Evolutionary conservation across 2,329 filamentous ascomycete species (phyloP), one percentile per base, ranked within the genome.

Genomic region (Diaporthe longicolla): DNA sequence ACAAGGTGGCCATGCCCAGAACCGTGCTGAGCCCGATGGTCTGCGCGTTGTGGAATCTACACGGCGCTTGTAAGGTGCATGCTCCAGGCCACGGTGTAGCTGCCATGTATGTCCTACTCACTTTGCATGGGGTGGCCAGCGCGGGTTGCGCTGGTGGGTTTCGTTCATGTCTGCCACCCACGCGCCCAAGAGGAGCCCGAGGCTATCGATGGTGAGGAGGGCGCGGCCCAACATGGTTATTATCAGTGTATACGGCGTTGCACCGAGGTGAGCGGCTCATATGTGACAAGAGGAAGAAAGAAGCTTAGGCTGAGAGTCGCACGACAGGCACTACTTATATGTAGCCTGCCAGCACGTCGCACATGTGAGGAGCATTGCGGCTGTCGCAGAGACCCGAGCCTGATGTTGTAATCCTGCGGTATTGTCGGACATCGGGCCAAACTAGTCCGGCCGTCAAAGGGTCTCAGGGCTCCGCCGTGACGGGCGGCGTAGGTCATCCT

Each of bases 111-210:
- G 11, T 40, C 2, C 11, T 40, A 40, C 37, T 73, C 72, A 85
- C 84, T 85, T 86, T 8, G 85, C 85, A 73, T 86, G 85, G 3
- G 84, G 85, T n/a, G 84, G 81, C 84, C 84, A 86, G 54, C 82
- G 80, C 8, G 84, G 82, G 74, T 86, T 86, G 76, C 81, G 82
- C 69, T 85, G 83, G 75, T 86, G 85, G 10, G 84, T 85, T 72
- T 82, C 77, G 76, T 82, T 81, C 76, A 81, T 84, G 75, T 86
- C 84, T 13, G 83, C 83, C 1, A 84, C 75, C n/a, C 79, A 79
- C 8, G 84, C 79, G 26, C 82, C 84, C 57, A 83, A 54, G n/a
- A 85, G 75, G 11, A 86, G 81, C 32, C 79, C 78, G 43, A 84
- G 8, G 26, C 79, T 78, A 58, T 85, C 82, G 37, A 85, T n/a